These are phyloP conservation scores for Brassica incana DNA, from an alignment of 345 rosid species.

Conservation along the genomic window DNA sequence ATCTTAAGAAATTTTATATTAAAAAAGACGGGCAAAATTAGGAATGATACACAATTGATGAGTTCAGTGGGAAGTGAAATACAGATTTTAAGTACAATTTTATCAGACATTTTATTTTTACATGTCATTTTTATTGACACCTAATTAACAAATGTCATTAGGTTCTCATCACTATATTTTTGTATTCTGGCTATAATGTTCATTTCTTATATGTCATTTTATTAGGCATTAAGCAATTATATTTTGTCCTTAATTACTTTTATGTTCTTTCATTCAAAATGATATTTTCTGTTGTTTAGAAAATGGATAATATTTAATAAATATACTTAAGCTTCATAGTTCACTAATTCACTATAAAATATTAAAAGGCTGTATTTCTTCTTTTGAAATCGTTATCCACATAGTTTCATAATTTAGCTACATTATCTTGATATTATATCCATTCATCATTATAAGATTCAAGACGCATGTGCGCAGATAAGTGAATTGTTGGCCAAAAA, in stretches of 20 bases:
- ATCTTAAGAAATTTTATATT: constrained; percentile 10
- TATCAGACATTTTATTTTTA: neutral
- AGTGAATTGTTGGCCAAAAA: constrained; percentile 7
- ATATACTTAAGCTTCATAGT: neutral
- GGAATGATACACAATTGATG: constrained; percentile 10
- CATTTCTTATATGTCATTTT: neutral
- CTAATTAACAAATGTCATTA: neutral
- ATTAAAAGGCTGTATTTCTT: too few relatives aligned
- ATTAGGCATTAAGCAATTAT: neutral
- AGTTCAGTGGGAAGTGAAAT: constrained; percentile 1
- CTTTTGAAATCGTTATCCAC: too few relatives aligned
- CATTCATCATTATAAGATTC: constrained; percentile 30
- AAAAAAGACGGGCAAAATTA: constrained; percentile 16
- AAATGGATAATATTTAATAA: neutral
- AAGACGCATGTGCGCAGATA: constrained; percentile 34
- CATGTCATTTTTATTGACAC: neutral
- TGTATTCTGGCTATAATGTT: neutral
- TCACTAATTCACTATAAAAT: too few relatives aligned
- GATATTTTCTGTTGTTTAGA: neutral
- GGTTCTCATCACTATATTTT: neutral
- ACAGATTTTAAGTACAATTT: neutral
- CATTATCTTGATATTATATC: neutral
- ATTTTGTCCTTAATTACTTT: neutral
- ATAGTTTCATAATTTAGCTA: too few relatives aligned
- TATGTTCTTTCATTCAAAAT: neutral